Percentiles rank a stretch among this genome's conserved stretches.
These are phyloP conservation scores for Fagus sylvatica DNA, from an alignment of 306 rosid species.

Conservation along the genomic window DNA sequence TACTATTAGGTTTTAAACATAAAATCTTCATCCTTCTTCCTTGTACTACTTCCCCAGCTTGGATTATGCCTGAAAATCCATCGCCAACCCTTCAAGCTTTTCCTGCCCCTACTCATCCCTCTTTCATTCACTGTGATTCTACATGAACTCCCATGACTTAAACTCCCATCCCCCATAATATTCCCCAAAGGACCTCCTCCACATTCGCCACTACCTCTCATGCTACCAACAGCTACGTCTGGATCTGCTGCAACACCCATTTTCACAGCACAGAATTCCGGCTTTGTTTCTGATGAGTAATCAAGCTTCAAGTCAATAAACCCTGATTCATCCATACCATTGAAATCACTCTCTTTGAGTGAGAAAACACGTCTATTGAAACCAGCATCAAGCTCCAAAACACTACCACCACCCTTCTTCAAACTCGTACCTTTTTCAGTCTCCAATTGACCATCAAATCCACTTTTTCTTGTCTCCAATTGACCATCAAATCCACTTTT, in stretches of 20 bases:
- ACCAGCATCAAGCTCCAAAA: constrained; percentile 40
- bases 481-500: constrained; percentile 67
- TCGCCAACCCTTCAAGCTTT: constrained; percentile 78
- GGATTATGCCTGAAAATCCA: constrained; percentile 85
- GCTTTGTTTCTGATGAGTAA: constrained; percentile 60
- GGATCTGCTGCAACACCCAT: constrained; percentile 29
- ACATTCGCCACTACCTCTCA: constrained; percentile 51
- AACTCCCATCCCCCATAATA: constrained; percentile 38
- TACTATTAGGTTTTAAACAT: constrained; percentile 53
- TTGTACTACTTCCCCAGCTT: constrained; percentile 44
- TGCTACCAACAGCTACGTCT: constrained; percentile 62
- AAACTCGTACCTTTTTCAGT: constrained; percentile 36
- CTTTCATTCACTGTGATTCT: constrained; percentile 80
- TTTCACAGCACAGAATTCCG: constrained; percentile 48
- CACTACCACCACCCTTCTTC: constrained; percentile 33
- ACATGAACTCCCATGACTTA: constrained; percentile 72
- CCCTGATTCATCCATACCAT: constrained; percentile 81
- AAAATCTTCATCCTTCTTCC: constrained; percentile 67
- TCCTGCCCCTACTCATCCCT: constrained; percentile 71
- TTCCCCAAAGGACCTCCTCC: constrained; percentile 30
- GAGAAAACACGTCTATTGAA: constrained; percentile 74
- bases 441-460: constrained; percentile 17
- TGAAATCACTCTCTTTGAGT: constrained; percentile 84
- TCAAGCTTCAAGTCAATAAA: constrained; percentile 92
- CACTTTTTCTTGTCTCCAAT: constrained; percentile 38